A percentile compares a stretch with the other conserved stretches of the same genome.
These are phyloP conservation scores for Mortierella sp. DNA, from an alignment of 371 early-diverging fungal species.

Conservation along the genomic window DNA sequence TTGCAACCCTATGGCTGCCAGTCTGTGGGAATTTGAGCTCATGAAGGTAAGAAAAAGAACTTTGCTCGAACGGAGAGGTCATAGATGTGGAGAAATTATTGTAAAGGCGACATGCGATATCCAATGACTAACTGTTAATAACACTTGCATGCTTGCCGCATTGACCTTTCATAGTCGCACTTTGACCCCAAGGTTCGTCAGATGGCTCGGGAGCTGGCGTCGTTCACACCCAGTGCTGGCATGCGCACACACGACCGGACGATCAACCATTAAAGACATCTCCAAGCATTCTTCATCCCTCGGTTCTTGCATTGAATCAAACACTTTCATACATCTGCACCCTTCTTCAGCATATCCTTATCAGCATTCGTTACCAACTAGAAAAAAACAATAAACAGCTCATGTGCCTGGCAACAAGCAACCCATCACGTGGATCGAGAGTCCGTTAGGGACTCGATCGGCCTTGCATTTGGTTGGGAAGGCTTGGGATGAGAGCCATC, in stretches of 20 bases:
- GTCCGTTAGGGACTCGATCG: background rate
- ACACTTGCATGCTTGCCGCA: background rate
- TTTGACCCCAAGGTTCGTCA: constrained; percentile 83
- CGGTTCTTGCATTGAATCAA: background rate
- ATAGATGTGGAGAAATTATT: no score
- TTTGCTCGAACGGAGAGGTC: background rate
- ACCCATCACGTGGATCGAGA: background rate
- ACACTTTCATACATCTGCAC: background rate
- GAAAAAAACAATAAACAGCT: background rate
- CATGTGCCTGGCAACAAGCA: background rate
- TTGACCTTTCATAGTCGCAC: constrained; percentile 66
- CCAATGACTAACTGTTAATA: background rate
- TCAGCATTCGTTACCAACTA: background rate
- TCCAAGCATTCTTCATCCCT: background rate
- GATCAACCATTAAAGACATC: constrained; percentile 24
- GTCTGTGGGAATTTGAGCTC: constrained; percentile 85
- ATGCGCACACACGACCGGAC: constrained; percentile 53
- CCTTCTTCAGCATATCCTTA: background rate
- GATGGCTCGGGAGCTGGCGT: constrained; percentile 64
- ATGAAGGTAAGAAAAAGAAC: constrained; percentile 72
- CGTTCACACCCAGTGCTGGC: constrained; percentile 54
- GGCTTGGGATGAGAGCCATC: background rate
- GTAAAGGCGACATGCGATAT: no score
- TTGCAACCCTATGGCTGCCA: constrained; percentile 93
- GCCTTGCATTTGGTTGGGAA: background rate